Conservation (phyloP, 768 basidiomycete genomes). For the Wakefieldia striispora region DNA sequence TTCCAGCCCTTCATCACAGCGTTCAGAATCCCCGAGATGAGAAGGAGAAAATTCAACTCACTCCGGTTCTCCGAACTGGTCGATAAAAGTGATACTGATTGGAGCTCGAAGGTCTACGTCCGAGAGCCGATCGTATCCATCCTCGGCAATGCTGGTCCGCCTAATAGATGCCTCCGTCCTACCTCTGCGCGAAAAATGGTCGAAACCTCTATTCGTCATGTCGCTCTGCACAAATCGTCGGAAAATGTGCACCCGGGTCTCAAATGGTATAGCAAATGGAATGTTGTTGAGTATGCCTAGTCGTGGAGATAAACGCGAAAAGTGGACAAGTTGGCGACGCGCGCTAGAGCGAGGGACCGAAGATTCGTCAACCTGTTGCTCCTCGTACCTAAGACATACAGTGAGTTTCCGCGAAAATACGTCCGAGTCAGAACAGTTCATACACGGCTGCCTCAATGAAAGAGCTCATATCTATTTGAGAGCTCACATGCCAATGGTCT, state of each 20-base stretch:
- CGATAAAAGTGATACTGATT: constrained; percentile 88
- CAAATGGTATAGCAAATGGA: constrained; percentile 93
- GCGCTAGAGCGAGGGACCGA: constrained; percentile 36
- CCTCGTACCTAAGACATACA: constrained; percentile 52
- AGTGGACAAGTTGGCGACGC: constrained; percentile 68
- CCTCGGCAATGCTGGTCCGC: constrained; percentile 78
- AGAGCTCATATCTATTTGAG: constrained; percentile 54
- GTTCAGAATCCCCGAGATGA: constrained; percentile 3
- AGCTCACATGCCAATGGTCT: constrained; percentile 80
- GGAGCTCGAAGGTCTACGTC: constrained; percentile 79
- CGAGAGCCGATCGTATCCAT: constrained; percentile 83
- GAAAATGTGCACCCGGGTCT: constrained; percentile 87
- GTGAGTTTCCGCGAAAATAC: neutral
- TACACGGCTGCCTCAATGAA: constrained; percentile 90
- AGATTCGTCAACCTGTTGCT: constrained; percentile 45
- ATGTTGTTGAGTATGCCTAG: constrained; percentile 93
- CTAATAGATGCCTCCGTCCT: constrained; percentile 38
- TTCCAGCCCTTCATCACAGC: constrained; percentile 60
- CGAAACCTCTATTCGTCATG: constrained; percentile 23
- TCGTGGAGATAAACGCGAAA: constrained; percentile 61
- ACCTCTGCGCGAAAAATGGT: constrained; percentile 14
- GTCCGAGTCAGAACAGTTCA: constrained; percentile 19
- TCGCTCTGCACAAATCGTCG: constrained; percentile 78
- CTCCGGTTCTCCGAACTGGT: constrained; percentile 86
- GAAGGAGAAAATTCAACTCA: constrained; percentile 37